Evolutionary conservation across 2,329 filamentous ascomycete genomes (phyloP), one percentile per base, ranked within the genome.

Genomic region (Colletotrichum coccodes): DNA sequence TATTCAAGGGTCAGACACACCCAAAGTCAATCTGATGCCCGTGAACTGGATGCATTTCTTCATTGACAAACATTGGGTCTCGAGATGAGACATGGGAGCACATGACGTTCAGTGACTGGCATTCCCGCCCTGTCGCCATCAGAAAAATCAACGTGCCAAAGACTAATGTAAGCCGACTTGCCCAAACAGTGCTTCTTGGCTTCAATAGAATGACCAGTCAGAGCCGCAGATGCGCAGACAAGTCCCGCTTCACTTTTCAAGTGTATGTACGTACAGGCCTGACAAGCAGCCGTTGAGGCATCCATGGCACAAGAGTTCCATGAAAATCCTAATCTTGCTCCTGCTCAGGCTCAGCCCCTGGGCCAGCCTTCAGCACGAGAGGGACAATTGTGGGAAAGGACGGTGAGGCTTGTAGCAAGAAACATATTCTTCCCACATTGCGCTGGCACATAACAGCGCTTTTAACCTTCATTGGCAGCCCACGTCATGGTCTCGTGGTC

Each of bases 51-150:
- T 50, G 6, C 52, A 38, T 65, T 50, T 49, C 66, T 68, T 60
- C 40, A 65, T 53, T 36, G 62, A 30, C 47, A 56, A 68, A 65
- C 47, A 59, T 42, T 16, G 44, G 40, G 54, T 66, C 61, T 54
- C 56, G n/a, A 36, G 23, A 50, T 60, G 62, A 65, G 60, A 68
- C 65, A 68, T 60, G 47, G 42, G n/a, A 42, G 42, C 59, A 57
- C 58, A 67, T 63, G 58, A 68, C 46, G 32, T 64, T 18, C 60
- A 32, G 38, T 58, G 7, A 18, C 46, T 64, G 38, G 26, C 47
- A 47, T 54, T 49, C 34, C 26, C 18, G 21, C 38, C 54, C 54
- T 57, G 49, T 58, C 54, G 61, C 26, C 54, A 49, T 44, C 23
- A 26, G 59, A 18, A 62, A 56, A 50, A 62, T 21, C 3, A 34